phyloP scores from a whole-genome alignment of 176 grass and related monocot species.

The Lolium rigidum region DNA sequence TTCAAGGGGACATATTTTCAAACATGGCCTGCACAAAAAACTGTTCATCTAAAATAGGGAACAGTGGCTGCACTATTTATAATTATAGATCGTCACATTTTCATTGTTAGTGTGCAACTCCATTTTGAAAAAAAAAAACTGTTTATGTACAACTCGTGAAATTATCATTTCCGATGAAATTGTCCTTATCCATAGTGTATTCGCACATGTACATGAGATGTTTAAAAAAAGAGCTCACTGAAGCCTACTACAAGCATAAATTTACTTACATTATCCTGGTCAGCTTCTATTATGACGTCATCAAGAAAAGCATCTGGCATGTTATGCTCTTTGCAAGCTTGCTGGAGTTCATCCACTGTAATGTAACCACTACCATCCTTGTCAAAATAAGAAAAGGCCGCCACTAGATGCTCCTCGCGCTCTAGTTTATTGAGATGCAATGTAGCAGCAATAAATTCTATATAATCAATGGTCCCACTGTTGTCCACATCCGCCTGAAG shows the following conservation, averaged over 20 bases:
- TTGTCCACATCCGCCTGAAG: conserved; percentile 69
- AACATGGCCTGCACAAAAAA: background rate
- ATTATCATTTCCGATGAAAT: background rate
- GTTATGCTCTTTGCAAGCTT: conserved; percentile 76
- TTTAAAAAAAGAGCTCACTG: background rate
- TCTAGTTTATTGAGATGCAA: conserved; percentile 74
- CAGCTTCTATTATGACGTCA: conserved; percentile 68
- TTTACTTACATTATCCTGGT: conserved; percentile 67
- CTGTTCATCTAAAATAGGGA: background rate
- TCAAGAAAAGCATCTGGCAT: conserved; percentile 73
- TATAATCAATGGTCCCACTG: conserved; percentile 71
- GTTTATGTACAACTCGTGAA: too few relatives aligned
- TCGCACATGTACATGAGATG: background rate
- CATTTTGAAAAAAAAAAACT: too few relatives aligned
- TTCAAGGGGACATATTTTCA: background rate
- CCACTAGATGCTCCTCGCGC: conserved; percentile 67
- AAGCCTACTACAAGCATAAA: background rate
- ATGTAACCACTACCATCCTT: conserved; percentile 76
- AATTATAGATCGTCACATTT: background rate
- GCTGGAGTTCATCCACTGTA: conserved; percentile 68
- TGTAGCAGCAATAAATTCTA: conserved; percentile 72
- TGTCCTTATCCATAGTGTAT: background rate
- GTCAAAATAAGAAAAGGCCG: conserved; percentile 73
- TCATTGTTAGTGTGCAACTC: background rate
- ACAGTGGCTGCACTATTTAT: background rate